Base-by-base conservation (phyloP, 225 moss, liverwort and hornwort species). In the Thuidium tamariscinum region DNA sequence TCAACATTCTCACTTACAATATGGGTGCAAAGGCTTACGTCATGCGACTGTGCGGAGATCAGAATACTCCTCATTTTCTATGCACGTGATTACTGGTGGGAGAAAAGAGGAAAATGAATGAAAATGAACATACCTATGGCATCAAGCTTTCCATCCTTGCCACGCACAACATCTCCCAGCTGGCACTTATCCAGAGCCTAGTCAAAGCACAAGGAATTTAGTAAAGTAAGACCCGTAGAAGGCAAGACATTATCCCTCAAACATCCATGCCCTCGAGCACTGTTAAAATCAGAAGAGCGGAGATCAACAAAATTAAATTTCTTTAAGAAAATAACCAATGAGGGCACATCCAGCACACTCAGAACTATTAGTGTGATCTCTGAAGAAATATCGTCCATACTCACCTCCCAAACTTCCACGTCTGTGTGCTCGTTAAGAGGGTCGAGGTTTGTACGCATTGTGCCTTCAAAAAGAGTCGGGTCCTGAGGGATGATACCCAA, bases 401-500 rank as follows among this genome's bases (percentile, higher is more conserved):
- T 89, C 90, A 95, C 97, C 94, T 97, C 95, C 97, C 97, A 97
- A 72, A 97, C 86, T 66, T 94, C 94, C 49, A 88, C 77, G 83
- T 95, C 97, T 41, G 93, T 85, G 70, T 95, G 90, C 89, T 93
- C 93, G 36, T 92, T 80, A 63, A 94, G 92, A 29, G 97, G 97
- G 89, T 97, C 97, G 61, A 97, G 97, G 79, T 97, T 97, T 26
- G 90, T 65, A 29, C 95, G 93, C 73, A 97, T 91, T 14, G 93
- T 94, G 88, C 95, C 97, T 93, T 97, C 95, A 76, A 97, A 97
- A 18, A 97, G 87, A 86, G 95, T 95, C 36, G 97, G 97, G n/a
- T 97, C 97, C 86, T 97, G 97, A 36, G 97, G 95, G 15, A 97
- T 95, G 79, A 97, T 95, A 90, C 95, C 94, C 88, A 97, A 83